These are phyloP conservation scores for Mediolabrus comicus DNA, from an alignment of 108 stramenopile species.

Conservation along the genomic window DNA sequence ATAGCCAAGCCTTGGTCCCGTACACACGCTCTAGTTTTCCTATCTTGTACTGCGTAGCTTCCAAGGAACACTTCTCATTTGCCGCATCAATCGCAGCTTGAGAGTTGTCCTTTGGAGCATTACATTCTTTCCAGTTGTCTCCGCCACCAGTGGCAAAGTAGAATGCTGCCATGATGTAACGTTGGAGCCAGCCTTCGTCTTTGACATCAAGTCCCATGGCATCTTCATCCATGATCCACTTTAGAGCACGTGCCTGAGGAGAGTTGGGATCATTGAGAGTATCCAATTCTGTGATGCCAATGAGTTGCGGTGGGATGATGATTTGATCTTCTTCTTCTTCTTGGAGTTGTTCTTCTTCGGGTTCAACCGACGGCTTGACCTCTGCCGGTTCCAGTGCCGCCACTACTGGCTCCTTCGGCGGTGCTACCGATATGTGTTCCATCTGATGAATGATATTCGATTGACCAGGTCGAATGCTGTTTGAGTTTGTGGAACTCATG, in stretches of 20 bases:
- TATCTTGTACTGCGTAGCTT: background rate
- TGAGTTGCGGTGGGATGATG: background rate
- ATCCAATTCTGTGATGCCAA: background rate
- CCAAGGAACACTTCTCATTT: background rate
- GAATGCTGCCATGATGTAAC: constrained; percentile 12
- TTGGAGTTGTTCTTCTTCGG: too few relatives aligned
- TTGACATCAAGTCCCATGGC: background rate
- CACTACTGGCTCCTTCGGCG: background rate
- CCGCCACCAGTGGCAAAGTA: constrained; percentile 9
- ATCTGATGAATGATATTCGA: too few relatives aligned
- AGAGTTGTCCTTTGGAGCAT: background rate
- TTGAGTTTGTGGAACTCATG: background rate
- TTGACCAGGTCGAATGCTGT: too few relatives aligned
- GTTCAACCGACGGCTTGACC: too few relatives aligned
- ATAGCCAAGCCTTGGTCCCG: background rate
- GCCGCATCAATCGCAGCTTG: background rate
- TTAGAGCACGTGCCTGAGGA: constrained; percentile 13
- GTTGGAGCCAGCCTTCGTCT: background rate
- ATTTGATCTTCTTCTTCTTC: background rate
- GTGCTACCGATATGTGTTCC: background rate
- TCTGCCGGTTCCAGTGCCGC: too few relatives aligned
- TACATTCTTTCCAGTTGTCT: constrained; percentile 1
- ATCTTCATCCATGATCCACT: constrained; percentile 21
- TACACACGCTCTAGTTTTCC: background rate
- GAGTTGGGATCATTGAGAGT: constrained; percentile 1